phyloP scores from a whole-genome alignment of 2,329 filamentous ascomycete species.

The Stachybotrys echinatus region DNA sequence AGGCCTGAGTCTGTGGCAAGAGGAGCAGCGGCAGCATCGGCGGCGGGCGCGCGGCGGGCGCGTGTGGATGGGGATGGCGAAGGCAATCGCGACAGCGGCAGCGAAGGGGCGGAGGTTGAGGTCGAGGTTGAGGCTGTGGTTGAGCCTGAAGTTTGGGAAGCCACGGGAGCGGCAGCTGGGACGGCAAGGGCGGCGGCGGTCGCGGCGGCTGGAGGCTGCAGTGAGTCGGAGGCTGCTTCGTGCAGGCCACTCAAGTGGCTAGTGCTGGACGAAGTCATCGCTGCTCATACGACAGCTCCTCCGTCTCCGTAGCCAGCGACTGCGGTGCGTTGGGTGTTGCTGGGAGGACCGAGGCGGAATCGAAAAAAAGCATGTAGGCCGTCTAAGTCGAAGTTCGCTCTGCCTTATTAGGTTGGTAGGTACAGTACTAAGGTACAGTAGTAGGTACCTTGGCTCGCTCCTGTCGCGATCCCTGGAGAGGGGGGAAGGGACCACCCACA shows the following conservation, averaged over 20 bases:
- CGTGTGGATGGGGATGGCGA: no score
- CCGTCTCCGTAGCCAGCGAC: constrained; percentile 34
- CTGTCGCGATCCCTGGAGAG: constrained; percentile 8
- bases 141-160: constrained; percentile 11
- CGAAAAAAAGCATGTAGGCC: background rate
- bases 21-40: background rate
- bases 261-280: constrained; percentile 56
- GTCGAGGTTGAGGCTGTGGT: constrained; percentile 10
- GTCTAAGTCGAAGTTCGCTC: background rate
- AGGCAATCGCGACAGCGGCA: constrained; percentile 3
- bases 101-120: constrained; percentile 7
- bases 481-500: constrained; percentile 10
- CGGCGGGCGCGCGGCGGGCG: background rate
- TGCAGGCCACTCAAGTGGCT: constrained; percentile 26
- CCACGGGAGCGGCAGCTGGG: constrained; percentile 6
- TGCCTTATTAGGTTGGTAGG: background rate
- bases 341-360: background rate
- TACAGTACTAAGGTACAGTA: background rate
- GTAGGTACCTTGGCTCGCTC: background rate
- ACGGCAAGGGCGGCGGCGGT: constrained; percentile 7
- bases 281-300: constrained; percentile 51
- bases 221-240: constrained; percentile 9
- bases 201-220: constrained; percentile 8
- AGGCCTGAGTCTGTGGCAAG: background rate
- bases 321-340: background rate